Evolutionary conservation across 352 stramenopile species (phyloP), one percentile per base, ranked within the genome.

Genomic region (Phytophthora syringae): DNA sequence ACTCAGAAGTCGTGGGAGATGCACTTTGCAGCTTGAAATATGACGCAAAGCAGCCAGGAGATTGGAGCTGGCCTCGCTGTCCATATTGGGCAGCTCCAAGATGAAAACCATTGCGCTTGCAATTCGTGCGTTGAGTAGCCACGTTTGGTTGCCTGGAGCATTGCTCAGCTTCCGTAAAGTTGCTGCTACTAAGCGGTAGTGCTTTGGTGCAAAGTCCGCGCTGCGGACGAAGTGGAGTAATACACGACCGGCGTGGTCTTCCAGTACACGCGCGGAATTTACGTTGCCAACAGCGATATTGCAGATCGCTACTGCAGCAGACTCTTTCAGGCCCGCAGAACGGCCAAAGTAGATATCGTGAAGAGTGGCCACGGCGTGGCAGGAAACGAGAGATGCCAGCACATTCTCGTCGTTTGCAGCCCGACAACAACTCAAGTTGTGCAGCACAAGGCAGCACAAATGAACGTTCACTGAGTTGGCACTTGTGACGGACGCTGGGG

Each of bases 371-470:
- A 84, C 65, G 0, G 65, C 76, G 13, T 70, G 74, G 5, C 72
- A 80, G 5, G 78, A 77, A 34, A 90, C 82, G 5, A 94, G 76
- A 16, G 52, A 25, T 5, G 75, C 75, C n/a, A 89, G 69, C n/a
- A 77, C 42, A 72, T 61, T 42, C 52, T 70, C 30, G 22, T 62
- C 24, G 39, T 70, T 36, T 34, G 42, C 20, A 36, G 36, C 7
- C 54, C 62, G 47, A 22, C 44, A 70, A 16, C 85, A 94, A 52
- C 80, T 94, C 20, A 92, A 52, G 53, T 94, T 94, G 72, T 94
- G 84, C 12, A 94, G 70, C 12, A 89, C 77, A n/a, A 89, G 58
- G 25, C 76, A 84, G 50, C 81, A 86, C 6, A 94, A 49, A 67
- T 87, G 83, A 10, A 79, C 51, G 34, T 74, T 67, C 22, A 50